Percentiles rank a stretch among this genome's conserved stretches.
phyloP scores from a whole-genome alignment of 2,329 filamentous ascomycete genomes.

The Pyricularia grisea region DNA sequence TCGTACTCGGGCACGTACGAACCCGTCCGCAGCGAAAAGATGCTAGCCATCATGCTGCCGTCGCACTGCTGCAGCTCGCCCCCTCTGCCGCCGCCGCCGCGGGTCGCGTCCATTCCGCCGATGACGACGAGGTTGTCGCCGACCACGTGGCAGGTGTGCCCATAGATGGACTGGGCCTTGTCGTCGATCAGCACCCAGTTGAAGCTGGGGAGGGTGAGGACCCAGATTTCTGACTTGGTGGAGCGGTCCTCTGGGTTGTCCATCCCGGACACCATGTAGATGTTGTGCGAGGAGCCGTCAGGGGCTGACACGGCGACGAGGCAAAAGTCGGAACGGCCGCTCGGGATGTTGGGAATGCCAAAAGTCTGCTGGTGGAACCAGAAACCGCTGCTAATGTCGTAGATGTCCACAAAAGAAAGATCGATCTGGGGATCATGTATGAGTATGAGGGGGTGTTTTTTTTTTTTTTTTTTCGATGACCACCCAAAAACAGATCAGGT shows the following conservation, averaged over 20 bases:
- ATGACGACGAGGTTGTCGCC: slow-evolving; percentile 10
- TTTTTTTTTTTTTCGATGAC: no score
- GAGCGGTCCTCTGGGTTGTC: slow-evolving; percentile 9
- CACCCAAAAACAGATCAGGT: no score
- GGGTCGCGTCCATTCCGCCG: slow-evolving; percentile 11
- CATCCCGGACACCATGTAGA: slow-evolving; percentile 13
- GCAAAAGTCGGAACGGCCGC: slow-evolving; percentile 13
- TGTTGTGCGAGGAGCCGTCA: slow-evolving; percentile 12
- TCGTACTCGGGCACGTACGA: slow-evolving; percentile 20
- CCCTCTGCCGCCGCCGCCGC: slow-evolving; percentile 1
- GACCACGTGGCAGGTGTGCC: slow-evolving; percentile 10
- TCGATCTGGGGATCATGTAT: slow-evolving; percentile 5
- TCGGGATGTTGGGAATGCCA: slow-evolving; percentile 9
- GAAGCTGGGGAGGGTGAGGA: slow-evolving; percentile 12
- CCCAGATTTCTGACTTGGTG: slow-evolving; percentile 11
- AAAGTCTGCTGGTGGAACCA: slow-evolving; percentile 15
- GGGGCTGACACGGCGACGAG: slow-evolving; percentile 10
- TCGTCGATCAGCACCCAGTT: slow-evolving; percentile 9
- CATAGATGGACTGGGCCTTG: neutral
- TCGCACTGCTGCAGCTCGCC: slow-evolving; percentile 8
- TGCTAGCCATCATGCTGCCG: slow-evolving; percentile 14
- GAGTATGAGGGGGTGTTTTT: no score
- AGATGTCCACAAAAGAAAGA: slow-evolving; percentile 12
- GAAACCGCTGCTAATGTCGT: slow-evolving; percentile 12
- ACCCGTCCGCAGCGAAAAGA: slow-evolving; percentile 11